These are phyloP conservation scores for Rhododendron mucronatum DNA, from an alignment of 148 eudicot genomes.

Conservation along the genomic window DNA sequence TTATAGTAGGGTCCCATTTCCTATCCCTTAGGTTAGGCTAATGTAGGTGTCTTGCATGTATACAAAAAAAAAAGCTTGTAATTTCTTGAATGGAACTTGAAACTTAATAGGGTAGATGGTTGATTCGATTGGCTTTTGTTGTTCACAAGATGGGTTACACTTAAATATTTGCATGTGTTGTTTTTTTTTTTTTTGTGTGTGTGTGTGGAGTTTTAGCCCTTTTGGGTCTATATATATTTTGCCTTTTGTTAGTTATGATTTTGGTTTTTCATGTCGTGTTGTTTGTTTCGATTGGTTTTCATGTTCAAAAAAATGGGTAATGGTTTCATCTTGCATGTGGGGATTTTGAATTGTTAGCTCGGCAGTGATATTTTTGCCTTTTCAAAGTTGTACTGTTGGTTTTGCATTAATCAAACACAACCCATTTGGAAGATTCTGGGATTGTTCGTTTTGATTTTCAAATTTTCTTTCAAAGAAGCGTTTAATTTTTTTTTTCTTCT, in stretches of 20 bases:
- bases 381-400: not conserved
- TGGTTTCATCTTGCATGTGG: conserved; percentile 4
- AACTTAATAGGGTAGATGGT: not conserved
- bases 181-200: not conserved
- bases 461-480: not conserved
- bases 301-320: not conserved
- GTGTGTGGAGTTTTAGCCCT: not conserved
- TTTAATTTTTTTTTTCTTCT: not conserved
- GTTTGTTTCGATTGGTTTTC: not conserved
- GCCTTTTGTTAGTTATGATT: not conserved
- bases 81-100: conserved; percentile 1
- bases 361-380: not conserved
- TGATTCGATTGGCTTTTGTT: not conserved
- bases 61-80: not conserved
- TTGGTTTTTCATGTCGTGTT: too few relatives aligned
- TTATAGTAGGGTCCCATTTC: not conserved
- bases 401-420: not conserved
- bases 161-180: conserved; percentile 8
- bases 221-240: not conserved
- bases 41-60: not conserved
- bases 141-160: conserved; percentile 2
- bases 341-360: not conserved
- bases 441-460: not conserved
- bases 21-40: not conserved
- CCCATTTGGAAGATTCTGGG: not conserved